Conservation (phyloP, 768 basidiomycete species). For the Tricholomella constricta region DNA sequence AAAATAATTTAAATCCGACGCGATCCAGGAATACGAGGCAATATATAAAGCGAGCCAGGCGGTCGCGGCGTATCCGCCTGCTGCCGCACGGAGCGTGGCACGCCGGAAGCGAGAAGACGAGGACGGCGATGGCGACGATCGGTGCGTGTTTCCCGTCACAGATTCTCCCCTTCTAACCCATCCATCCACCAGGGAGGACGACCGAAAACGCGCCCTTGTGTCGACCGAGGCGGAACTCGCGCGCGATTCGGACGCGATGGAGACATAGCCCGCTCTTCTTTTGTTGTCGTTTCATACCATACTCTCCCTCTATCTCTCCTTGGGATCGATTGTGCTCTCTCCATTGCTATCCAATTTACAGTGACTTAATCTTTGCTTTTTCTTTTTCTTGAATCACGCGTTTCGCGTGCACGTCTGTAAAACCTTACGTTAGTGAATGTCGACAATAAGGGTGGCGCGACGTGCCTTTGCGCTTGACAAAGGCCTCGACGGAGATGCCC, state of each 20-base stretch:
- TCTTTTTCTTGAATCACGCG: slow-evolving; percentile 81
- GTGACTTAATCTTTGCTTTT: slow-evolving; percentile 77
- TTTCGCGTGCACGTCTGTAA: slow-evolving; percentile 78
- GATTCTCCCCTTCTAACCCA: neutral
- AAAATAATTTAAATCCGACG: neutral
- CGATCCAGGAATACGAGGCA: slow-evolving; percentile 89
- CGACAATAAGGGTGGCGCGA: no score
- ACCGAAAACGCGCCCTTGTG: slow-evolving; percentile 49
- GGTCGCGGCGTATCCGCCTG: slow-evolving; percentile 55
- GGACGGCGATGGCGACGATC: slow-evolving; percentile 54
- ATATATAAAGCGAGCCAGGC: slow-evolving; percentile 83
- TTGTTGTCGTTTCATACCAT: no score
- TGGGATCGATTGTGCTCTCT: neutral
- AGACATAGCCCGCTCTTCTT: slow-evolving; percentile 34
- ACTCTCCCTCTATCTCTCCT: neutral
- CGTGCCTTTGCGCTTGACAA: slow-evolving; percentile 84
- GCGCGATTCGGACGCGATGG: slow-evolving; percentile 50
- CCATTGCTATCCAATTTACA: slow-evolving; percentile 41
- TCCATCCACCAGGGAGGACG: slow-evolving; percentile 43
- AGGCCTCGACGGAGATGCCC: slow-evolving; percentile 94
- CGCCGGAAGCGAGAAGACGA: slow-evolving; percentile 76
- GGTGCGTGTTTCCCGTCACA: slow-evolving; percentile 20
- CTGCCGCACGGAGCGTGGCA: slow-evolving; percentile 44
- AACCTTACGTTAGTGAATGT: neutral
- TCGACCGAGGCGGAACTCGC: slow-evolving; percentile 30